These are phyloP conservation scores for Penicillium atrosanguineum DNA, from an alignment of 495 filamentous ascomycete genomes.

Conservation along the genomic window DNA sequence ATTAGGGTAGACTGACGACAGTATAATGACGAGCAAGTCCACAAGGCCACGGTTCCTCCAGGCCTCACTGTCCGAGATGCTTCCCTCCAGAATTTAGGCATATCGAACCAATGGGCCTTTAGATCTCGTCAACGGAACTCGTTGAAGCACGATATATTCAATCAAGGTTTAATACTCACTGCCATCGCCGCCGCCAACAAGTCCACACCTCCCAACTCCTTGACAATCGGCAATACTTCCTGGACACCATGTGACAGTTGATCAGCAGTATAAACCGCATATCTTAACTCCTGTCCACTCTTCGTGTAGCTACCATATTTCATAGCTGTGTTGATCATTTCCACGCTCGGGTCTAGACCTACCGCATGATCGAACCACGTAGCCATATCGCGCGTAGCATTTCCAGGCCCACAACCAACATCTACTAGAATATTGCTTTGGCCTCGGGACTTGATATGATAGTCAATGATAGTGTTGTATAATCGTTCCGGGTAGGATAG, in stretches of 20 bases:
- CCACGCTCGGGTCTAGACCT: too few species aligned
- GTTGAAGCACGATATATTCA: background rate
- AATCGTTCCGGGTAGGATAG: constrained; percentile 35
- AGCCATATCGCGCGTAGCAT: too few species aligned
- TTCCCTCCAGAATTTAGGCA: constrained; percentile 48
- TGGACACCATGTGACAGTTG: constrained; percentile 18
- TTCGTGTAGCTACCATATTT: constrained; percentile 2
- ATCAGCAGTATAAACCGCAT: constrained; percentile 40
- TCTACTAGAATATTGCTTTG: too few species aligned
- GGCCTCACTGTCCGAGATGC: constrained; percentile 48
- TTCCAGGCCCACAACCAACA: too few species aligned
- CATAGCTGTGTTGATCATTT: too few species aligned
- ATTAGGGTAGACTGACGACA: constrained; percentile 22
- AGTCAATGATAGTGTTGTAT: constrained; percentile 40
- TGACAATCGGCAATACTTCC: background rate
- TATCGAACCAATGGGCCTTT: constrained; percentile 58
- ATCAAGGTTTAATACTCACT: constrained; percentile 17
- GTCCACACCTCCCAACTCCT: constrained; percentile 39
- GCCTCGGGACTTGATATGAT: constrained; percentile 31
- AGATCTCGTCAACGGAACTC: background rate
- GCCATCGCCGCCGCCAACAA: constrained; percentile 48
- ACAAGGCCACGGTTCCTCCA: constrained; percentile 53
- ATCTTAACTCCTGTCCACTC: constrained; percentile 28
- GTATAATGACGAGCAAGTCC: constrained; percentile 29
- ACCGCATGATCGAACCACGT: too few species aligned